Percentiles rank a stretch among this genome's conserved stretches.
Conservation (phyloP, 176 grass and related monocot species). For the Thinopyrum elongatum region DNA sequence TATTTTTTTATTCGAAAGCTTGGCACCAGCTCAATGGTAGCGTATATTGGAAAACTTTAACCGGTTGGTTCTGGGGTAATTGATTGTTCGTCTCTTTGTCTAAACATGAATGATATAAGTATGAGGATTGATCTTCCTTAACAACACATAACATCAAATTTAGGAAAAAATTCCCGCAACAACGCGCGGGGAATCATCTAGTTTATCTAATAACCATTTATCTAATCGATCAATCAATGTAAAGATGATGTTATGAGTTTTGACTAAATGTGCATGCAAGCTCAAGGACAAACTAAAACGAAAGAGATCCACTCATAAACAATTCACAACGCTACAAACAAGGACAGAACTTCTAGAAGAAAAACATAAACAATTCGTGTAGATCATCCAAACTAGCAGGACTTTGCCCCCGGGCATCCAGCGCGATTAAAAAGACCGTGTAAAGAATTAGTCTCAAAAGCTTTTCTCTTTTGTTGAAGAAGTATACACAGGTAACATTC, state of each 20-base stretch:
- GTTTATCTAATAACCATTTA: too few relatives aligned
- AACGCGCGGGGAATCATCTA: too few relatives aligned
- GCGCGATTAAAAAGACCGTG: neutral
- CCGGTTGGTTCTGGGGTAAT: too few relatives aligned
- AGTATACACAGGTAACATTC: neutral
- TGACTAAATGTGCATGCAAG: neutral
- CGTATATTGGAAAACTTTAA: too few relatives aligned
- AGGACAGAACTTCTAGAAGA: neutral
- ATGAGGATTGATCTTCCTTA: too few relatives aligned
- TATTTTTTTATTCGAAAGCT: too few relatives aligned
- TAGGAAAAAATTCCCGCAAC: too few relatives aligned
- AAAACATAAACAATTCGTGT: neutral
- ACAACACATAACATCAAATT: too few relatives aligned
- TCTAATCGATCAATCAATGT: too few relatives aligned
- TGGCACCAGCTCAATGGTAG: too few relatives aligned
- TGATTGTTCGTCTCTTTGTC: too few relatives aligned
- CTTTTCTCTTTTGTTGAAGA: neutral
- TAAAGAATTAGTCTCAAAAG: neutral
- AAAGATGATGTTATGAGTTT: neutral
- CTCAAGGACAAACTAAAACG: neutral
- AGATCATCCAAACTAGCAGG: neutral
- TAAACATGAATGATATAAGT: too few relatives aligned
- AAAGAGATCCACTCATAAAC: neutral
- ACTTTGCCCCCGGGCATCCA: neutral
- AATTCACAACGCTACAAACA: neutral